Evolutionary conservation across 352 stramenopile species (phyloP).

Genomic region (Globisporangium heterothallicum): DNA sequence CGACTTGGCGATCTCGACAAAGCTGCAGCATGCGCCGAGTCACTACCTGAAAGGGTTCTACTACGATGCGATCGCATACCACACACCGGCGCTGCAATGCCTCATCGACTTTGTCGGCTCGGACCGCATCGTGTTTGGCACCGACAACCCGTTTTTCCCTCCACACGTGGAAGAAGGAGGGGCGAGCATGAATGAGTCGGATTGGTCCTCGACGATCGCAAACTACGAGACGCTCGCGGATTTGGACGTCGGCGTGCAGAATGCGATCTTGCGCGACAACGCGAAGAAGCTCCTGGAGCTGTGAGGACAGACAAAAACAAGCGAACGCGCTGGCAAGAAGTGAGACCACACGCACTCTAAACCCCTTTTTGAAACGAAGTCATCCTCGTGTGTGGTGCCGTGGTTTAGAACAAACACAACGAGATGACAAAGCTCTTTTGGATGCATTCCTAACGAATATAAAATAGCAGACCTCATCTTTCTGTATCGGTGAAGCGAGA

Average conservation of each 20-base stretch:
- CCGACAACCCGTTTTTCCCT: slow-evolving; percentile 66
- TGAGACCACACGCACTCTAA: slow-evolving; percentile 1
- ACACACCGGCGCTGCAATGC: slow-evolving; percentile 42
- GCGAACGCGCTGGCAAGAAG: background rate
- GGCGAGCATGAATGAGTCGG: slow-evolving; percentile 14
- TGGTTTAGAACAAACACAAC: no score
- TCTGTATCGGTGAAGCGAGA: no score
- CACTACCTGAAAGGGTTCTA: slow-evolving; percentile 57
- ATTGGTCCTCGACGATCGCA: slow-evolving; percentile 35
- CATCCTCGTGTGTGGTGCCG: no score
- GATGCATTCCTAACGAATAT: no score
- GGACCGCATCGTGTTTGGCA: slow-evolving; percentile 57
- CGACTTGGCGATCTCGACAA: slow-evolving; percentile 32
- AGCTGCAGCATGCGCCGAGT: slow-evolving; percentile 36
- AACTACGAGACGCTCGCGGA: slow-evolving; percentile 50
- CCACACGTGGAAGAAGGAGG: slow-evolving; percentile 12
- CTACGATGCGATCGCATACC: slow-evolving; percentile 59
- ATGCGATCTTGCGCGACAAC: slow-evolving; percentile 36
- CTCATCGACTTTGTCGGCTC: slow-evolving; percentile 46
- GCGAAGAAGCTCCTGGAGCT: slow-evolving; percentile 27
- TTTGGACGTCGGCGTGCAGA: slow-evolving; percentile 25
- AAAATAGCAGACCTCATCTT: no score
- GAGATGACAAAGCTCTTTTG: no score
- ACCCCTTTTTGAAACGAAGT: no score
- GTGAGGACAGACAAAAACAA: background rate